phyloP scores from a whole-genome alignment of 1,284 basidiomycete genomes.

The Veloporphyrellus conicus region DNA sequence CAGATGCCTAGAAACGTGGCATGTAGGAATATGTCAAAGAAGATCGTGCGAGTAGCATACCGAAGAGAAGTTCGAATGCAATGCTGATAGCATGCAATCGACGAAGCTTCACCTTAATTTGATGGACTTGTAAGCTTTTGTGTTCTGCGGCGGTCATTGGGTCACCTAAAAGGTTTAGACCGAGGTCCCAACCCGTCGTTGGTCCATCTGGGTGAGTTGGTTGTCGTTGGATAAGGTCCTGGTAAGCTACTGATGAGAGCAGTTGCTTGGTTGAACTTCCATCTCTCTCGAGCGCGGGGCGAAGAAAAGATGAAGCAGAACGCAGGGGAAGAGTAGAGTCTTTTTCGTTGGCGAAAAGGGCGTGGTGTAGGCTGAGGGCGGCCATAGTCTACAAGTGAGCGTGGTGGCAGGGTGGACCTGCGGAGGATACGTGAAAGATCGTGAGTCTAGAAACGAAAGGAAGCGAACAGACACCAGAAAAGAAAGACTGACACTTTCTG shows the following conservation, averaged over 20 bases:
- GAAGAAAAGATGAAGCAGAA: conserved; percentile 49
- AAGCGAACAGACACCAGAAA: conserved; percentile 8
- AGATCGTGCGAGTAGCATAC: conserved; percentile 34
- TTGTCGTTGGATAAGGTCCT: conserved; percentile 46
- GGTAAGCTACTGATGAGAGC: conserved; percentile 40
- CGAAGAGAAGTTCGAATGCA: conserved; percentile 44
- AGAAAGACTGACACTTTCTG: conserved; percentile 15
- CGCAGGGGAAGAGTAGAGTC: conserved; percentile 38
- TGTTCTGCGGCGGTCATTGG: conserved; percentile 39
- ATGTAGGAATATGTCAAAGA: background rate
- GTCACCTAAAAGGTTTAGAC: conserved; percentile 42
- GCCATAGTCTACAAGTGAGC: conserved; percentile 39
- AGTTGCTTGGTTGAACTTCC: conserved; percentile 44
- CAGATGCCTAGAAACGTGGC: conserved; percentile 43
- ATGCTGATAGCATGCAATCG: conserved; percentile 39
- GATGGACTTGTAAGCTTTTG: conserved; percentile 36
- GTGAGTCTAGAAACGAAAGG: conserved; percentile 13
- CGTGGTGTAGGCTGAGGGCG: conserved; percentile 54
- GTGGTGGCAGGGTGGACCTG: conserved; percentile 13
- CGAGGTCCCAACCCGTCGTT: conserved; percentile 34
- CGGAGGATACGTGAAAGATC: conserved; percentile 8
- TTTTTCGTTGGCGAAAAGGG: conserved; percentile 43
- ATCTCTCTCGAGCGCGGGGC: conserved; percentile 46
- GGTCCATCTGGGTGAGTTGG: conserved; percentile 40
- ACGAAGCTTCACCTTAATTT: conserved; percentile 40